A percentile compares a stretch with the other conserved stretches of the same genome.
phyloP scores from a whole-genome alignment of 2,329 filamentous ascomycete genomes.

The Ambrosiella cleistominuta region DNA sequence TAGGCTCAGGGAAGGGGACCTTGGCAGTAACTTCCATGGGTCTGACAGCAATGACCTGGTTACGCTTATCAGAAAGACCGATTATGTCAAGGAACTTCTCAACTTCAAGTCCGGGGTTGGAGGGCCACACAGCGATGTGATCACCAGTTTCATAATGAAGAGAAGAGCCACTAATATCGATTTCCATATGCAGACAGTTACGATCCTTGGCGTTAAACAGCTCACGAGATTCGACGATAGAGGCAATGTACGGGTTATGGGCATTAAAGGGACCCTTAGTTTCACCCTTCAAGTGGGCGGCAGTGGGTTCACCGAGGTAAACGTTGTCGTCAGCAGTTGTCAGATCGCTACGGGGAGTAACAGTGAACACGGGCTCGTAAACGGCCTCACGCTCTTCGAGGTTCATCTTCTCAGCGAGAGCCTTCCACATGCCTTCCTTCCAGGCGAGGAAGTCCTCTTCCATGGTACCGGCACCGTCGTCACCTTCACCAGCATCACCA shows the following conservation, averaged over 20 bases:
- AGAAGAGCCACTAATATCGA: slow-evolving; percentile 78
- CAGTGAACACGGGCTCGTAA: slow-evolving; percentile 81
- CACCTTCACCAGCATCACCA: slow-evolving; percentile 79
- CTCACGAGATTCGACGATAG: slow-evolving; percentile 78
- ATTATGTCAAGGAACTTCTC: slow-evolving; percentile 73
- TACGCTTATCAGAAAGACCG: slow-evolving; percentile 56
- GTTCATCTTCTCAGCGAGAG: slow-evolving; percentile 64
- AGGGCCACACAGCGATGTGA: slow-evolving; percentile 94
- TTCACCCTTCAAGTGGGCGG: slow-evolving; percentile 74
- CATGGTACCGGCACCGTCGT: slow-evolving; percentile 97
- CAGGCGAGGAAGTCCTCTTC: slow-evolving; percentile 97
- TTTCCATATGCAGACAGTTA: slow-evolving; percentile 92
- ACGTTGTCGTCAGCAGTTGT: slow-evolving; percentile 61
- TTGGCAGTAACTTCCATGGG: slow-evolving; percentile 88
- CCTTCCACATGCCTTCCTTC: slow-evolving; percentile 98
- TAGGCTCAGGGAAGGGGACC: slow-evolving; percentile 92
- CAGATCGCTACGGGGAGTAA: slow-evolving; percentile 59
- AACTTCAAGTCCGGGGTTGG: slow-evolving; percentile 81
- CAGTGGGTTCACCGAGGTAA: slow-evolving; percentile 91
- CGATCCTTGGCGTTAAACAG: slow-evolving; percentile 76
- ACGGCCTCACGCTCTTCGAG: slow-evolving; percentile 90
- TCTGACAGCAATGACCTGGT: slow-evolving; percentile 75
- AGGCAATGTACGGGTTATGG: slow-evolving; percentile 93
- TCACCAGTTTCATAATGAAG: slow-evolving; percentile 91
- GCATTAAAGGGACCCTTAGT: slow-evolving; percentile 84